Conservation (phyloP, 495 filamentous ascomycete species). For the Podospora sp. region DNA sequence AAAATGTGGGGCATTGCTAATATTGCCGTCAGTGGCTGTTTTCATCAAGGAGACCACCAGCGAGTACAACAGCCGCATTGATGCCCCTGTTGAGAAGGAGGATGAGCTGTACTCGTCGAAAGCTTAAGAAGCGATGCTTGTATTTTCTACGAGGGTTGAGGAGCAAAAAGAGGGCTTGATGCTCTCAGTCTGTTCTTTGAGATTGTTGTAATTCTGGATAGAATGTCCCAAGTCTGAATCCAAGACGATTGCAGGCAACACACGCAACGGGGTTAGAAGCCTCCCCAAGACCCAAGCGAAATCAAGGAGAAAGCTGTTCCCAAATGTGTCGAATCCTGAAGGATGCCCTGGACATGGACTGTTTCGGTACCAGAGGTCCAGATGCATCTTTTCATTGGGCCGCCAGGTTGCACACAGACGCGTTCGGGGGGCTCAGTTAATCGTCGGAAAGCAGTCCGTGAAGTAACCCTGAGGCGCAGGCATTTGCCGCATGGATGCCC, state of each 20-base stretch:
- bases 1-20: neutral
- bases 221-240: too few species aligned
- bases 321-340: neutral
- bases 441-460: too few species aligned
- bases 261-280: too few species aligned
- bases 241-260: too few species aligned
- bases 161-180: neutral
- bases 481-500: neutral
- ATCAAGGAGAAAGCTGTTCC: too few species aligned
- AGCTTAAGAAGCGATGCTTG: neutral
- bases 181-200: too few species aligned
- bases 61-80: conserved; percentile 34
- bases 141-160: neutral
- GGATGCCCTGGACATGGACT: neutral
- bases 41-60: conserved; percentile 23
- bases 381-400: neutral
- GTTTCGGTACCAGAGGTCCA: neutral
- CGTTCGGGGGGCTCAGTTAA: neutral
- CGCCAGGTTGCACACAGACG: neutral
- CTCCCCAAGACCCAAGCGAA: too few species aligned
- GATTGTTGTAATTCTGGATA: too few species aligned
- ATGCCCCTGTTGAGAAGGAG: conserved; percentile 30
- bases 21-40: conserved; percentile 10
- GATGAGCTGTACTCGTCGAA: conserved; percentile 25
- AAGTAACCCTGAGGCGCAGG: neutral